phyloP scores from a whole-genome alignment of 306 rosid genomes.

The Potentilla sterilis region DNA sequence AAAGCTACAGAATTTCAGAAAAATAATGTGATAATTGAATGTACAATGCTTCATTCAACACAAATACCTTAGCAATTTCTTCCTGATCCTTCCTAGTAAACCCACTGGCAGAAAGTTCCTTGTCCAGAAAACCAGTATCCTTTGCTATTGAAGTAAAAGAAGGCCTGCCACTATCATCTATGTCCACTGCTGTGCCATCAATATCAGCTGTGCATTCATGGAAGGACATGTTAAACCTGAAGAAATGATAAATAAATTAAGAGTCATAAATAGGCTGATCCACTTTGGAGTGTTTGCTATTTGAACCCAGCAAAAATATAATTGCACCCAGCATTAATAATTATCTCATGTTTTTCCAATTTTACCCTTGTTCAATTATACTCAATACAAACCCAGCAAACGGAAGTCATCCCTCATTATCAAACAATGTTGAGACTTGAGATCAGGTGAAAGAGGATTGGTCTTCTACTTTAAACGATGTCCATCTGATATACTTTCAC shows the following conservation, averaged over 20 bases:
- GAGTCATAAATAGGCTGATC: background rate
- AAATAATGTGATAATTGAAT: background rate
- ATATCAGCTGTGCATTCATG: conserved; percentile 51
- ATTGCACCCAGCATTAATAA: too few species aligned
- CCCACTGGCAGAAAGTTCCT: conserved; percentile 94
- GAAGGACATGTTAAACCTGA: conserved; percentile 72
- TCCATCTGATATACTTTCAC: too few species aligned
- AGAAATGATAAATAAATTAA: conserved; percentile 11
- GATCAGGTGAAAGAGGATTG: too few species aligned
- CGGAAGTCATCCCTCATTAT: too few species aligned
- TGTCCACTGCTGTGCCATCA: conserved; percentile 47
- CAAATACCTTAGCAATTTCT: conserved; percentile 64
- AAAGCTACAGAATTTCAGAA: background rate
- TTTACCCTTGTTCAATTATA: too few species aligned
- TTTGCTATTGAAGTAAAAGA: conserved; percentile 60
- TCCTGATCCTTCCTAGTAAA: conserved; percentile 75
- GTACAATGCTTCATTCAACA: conserved; percentile 14
- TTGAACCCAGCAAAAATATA: too few species aligned
- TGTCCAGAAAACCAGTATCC: conserved; percentile 66
- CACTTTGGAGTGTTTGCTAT: background rate
- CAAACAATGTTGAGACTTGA: too few species aligned
- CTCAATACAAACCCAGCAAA: too few species aligned
- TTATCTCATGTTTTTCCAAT: too few species aligned
- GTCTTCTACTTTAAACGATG: too few species aligned
- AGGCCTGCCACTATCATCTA: conserved; percentile 56